Percentiles rank a stretch among this genome's conserved stretches.
These are phyloP conservation scores for Xenoacremonium recifei DNA, from an alignment of 2,329 filamentous ascomycete genomes.

Conservation along the genomic window DNA sequence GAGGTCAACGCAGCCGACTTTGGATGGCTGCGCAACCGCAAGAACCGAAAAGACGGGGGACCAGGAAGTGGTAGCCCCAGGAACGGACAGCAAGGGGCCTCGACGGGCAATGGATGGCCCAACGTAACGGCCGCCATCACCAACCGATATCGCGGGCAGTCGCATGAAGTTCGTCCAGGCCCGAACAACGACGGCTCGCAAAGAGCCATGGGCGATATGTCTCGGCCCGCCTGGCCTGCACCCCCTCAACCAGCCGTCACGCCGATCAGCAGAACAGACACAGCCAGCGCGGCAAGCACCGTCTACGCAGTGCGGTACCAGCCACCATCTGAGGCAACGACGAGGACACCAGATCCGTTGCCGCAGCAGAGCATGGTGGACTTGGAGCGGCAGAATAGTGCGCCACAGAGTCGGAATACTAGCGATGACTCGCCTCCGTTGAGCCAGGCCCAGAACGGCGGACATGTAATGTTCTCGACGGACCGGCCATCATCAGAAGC, in stretches of 20 bases:
- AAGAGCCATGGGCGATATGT: slow-evolving; percentile 32
- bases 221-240: slow-evolving; percentile 55
- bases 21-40: slow-evolving; percentile 43
- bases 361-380: slow-evolving; percentile 28
- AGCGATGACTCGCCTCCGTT: slow-evolving; percentile 26
- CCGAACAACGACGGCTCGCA: slow-evolving; percentile 24
- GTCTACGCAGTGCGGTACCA: slow-evolving; percentile 64
- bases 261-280: slow-evolving; percentile 60
- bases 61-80: slow-evolving; percentile 13
- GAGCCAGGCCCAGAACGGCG: slow-evolving; percentile 22
- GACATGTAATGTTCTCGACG: slow-evolving; percentile 13
- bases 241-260: slow-evolving; percentile 55
- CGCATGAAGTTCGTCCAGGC: slow-evolving; percentile 14
- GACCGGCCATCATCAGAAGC: slow-evolving; percentile 29
- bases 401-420: slow-evolving; percentile 21
- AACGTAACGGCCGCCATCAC: slow-evolving; percentile 25
- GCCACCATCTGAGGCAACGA: slow-evolving; percentile 51
- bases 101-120: slow-evolving; percentile 26
- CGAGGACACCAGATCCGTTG: slow-evolving; percentile 43
- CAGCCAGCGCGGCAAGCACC: slow-evolving; percentile 62
- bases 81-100: slow-evolving; percentile 13
- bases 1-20: slow-evolving; percentile 57
- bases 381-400: slow-evolving; percentile 35
- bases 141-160: slow-evolving; percentile 24
- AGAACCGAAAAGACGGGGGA: slow-evolving; percentile 31